A percentile compares a stretch with the other conserved stretches of the same genome.
phyloP scores from a whole-genome alignment of 176 grass and related monocot genomes.

The Cenchrus americanus region DNA sequence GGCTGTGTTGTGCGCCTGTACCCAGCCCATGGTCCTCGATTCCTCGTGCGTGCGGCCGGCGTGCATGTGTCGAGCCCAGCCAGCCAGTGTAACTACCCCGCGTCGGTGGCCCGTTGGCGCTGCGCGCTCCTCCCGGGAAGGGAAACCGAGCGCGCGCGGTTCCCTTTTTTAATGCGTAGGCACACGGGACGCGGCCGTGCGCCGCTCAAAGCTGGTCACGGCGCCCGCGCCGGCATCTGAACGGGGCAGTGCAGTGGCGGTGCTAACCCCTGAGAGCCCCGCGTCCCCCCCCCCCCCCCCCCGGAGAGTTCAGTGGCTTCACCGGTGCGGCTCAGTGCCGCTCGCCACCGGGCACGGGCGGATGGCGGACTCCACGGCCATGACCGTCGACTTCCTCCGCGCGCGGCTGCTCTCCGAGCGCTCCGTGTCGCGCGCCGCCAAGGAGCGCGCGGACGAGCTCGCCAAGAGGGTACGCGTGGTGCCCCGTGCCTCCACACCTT shows the following conservation, averaged over 20 bases:
- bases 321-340: background rate
- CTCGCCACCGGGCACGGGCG: background rate
- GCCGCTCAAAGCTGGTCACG: background rate
- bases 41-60: slow-evolving; percentile 30
- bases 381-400: slow-evolving; percentile 97
- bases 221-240: slow-evolving; percentile 10
- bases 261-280: background rate
- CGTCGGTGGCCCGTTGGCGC: slow-evolving; percentile 24
- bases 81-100: slow-evolving; percentile 7
- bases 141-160: background rate
- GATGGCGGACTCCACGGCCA: slow-evolving; percentile 76
- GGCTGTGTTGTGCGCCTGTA: too few relatives aligned
- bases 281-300: background rate
- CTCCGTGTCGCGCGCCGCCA: slow-evolving; percentile 79
- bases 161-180: slow-evolving; percentile 11
- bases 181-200: background rate
- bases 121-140: slow-evolving; percentile 29
- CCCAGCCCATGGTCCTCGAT: background rate
- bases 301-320: background rate
- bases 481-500: too few relatives aligned
- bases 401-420: slow-evolving; percentile 96
- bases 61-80: background rate
- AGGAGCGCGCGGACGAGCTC: slow-evolving; percentile 82
- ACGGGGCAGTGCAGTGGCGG: background rate
- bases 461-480: slow-evolving; percentile 60